A percentile compares a stretch with the other conserved stretches of the same genome.
These are phyloP conservation scores for Coemansia sp. DNA, from an alignment of 192 early-diverging fungal species.

Conservation along the genomic window DNA sequence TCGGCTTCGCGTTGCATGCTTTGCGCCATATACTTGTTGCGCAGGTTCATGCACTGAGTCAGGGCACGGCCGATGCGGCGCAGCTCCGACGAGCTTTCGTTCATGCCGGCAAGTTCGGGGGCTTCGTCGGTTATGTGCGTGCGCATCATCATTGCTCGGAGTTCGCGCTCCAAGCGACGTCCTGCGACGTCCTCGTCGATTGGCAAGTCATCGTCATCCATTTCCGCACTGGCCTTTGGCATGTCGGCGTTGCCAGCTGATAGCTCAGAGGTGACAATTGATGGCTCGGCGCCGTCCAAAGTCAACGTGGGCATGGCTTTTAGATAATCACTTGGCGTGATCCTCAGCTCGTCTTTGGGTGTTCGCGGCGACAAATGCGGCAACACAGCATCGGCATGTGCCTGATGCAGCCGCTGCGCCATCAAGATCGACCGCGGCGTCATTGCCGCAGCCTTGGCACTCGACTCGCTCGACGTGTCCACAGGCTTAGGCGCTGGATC, in stretches of 20 bases:
- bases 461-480: too few species aligned
- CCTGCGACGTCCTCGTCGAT: constrained; percentile 23
- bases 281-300: background rate
- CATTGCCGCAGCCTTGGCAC: too few species aligned
- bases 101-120: constrained; percentile 28
- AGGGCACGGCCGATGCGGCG: constrained; percentile 47
- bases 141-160: constrained; percentile 43
- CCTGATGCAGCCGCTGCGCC: constrained; percentile 45
- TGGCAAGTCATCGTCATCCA: background rate
- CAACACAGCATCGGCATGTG: constrained; percentile 40
- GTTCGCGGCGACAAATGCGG: constrained; percentile 43
- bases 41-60: constrained; percentile 71
- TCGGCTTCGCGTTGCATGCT: constrained; percentile 72
- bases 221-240: too few species aligned
- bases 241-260: too few species aligned
- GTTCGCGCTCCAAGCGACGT: constrained; percentile 36
- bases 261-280: too few species aligned
- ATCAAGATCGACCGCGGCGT: constrained; percentile 44
- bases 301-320: background rate
- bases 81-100: constrained; percentile 35
- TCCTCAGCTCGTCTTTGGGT: too few species aligned
- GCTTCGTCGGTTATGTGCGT: constrained; percentile 12
- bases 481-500: constrained; percentile 2
- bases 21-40: constrained; percentile 80
- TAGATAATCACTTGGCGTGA: too few species aligned